phyloP scores from a whole-genome alignment of 2,329 filamentous ascomycete species.

The Septoria linicola region DNA sequence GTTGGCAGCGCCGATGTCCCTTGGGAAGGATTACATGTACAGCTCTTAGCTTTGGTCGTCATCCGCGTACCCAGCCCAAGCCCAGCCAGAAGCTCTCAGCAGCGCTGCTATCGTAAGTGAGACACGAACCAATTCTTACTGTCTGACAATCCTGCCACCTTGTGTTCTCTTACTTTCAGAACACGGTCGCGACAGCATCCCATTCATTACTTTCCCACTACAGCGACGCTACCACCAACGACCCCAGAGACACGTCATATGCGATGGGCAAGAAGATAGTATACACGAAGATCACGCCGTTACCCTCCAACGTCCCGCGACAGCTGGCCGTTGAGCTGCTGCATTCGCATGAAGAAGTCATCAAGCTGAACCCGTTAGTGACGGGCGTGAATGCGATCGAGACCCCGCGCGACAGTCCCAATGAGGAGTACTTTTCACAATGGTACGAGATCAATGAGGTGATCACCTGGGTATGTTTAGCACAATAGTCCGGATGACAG shows the following conservation, averaged over 20 bases:
- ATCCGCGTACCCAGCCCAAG: slow-evolving; percentile 1
- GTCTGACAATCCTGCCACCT: neutral
- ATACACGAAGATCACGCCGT: slow-evolving; percentile 68
- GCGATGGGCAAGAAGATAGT: slow-evolving; percentile 57
- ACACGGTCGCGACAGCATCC: slow-evolving; percentile 4
- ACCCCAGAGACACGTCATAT: slow-evolving; percentile 5
- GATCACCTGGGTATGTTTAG: slow-evolving; percentile 54
- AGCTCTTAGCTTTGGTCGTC: slow-evolving; percentile 4
- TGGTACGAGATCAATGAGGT: slow-evolving; percentile 73
- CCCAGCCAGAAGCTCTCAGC: neutral
- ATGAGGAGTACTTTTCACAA: slow-evolving; percentile 70
- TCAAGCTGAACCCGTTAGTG: slow-evolving; percentile 68
- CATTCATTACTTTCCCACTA: neutral
- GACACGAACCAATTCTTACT: neutral
- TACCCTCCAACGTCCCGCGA: slow-evolving; percentile 67
- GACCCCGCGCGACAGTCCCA: slow-evolving; percentile 62
- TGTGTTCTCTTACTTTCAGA: neutral
- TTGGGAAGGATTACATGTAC: slow-evolving; percentile 6
- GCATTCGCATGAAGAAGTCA: slow-evolving; percentile 68
- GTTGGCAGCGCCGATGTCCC: slow-evolving; percentile 1
- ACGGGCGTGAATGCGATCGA: slow-evolving; percentile 62
- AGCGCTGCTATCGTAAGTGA: neutral
- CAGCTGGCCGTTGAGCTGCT: slow-evolving; percentile 72
- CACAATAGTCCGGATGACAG: no score
- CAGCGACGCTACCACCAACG: neutral